A percentile compares a stretch with the other conserved stretches of the same genome.
Conservation (phyloP, 1,284 basidiomycete species). For the Grifola frondosa region DNA sequence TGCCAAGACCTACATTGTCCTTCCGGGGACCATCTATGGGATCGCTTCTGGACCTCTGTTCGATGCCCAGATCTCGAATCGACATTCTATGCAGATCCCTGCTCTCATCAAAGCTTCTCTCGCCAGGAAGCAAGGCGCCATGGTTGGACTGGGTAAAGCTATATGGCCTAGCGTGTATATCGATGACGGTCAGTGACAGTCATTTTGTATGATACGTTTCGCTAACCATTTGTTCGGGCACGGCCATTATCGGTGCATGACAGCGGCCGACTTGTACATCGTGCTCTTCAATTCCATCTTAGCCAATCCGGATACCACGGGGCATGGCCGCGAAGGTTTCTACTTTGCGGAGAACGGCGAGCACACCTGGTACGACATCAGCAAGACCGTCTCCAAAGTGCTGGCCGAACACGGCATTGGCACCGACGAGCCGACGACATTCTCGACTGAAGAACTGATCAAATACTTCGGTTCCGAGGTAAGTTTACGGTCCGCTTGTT, state of each 20-base stretch:
- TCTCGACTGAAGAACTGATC: slow-evolving; percentile 29
- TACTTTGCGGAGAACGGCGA: slow-evolving; percentile 48
- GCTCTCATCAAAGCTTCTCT: slow-evolving; percentile 28
- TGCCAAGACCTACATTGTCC: slow-evolving; percentile 36
- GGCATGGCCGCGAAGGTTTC: slow-evolving; percentile 42
- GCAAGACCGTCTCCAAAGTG: slow-evolving; percentile 35
- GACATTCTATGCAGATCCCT: slow-evolving; percentile 39
- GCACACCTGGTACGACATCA: slow-evolving; percentile 35
- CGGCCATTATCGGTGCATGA: background rate
- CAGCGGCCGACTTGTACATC: slow-evolving; percentile 19
- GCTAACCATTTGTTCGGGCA: background rate
- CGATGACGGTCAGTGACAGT: slow-evolving; percentile 27
- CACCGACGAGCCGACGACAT: slow-evolving; percentile 25
- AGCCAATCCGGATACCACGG: slow-evolving; percentile 12
- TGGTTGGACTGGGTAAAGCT: slow-evolving; percentile 32
- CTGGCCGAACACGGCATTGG: slow-evolving; percentile 27
- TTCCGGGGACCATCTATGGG: slow-evolving; percentile 43
- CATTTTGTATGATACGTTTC: background rate
- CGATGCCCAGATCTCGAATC: slow-evolving; percentile 37
- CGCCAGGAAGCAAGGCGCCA: slow-evolving; percentile 33
- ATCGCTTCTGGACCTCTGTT: slow-evolving; percentile 35
- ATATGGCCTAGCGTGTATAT: slow-evolving; percentile 33
- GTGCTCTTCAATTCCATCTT: slow-evolving; percentile 17
- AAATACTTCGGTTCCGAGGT: slow-evolving; percentile 18
- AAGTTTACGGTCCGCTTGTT: too few species aligned